phyloP scores from a whole-genome alignment of 768 basidiomycete genomes.

The Tricholoma sp. region DNA sequence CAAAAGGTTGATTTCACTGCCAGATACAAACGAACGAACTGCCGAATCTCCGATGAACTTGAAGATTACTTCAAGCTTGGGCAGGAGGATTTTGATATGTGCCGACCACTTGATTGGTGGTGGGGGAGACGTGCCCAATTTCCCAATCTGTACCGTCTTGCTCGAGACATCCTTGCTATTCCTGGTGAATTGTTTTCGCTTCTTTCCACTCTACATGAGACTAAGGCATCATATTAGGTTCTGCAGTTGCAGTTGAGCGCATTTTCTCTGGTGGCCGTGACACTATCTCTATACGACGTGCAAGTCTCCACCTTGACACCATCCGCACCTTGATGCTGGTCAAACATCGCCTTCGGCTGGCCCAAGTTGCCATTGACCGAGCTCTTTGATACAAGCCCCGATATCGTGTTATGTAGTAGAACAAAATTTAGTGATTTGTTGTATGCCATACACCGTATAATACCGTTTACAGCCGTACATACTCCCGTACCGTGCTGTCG shows the following conservation, averaged over 20 bases:
- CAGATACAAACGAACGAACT: neutral
- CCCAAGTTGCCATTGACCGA: neutral
- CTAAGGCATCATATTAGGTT: neutral
- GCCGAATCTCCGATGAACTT: slow-evolving; percentile 13
- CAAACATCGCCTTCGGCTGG: neutral
- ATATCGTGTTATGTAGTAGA: neutral
- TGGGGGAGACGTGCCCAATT: neutral
- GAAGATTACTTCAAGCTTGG: slow-evolving; percentile 17
- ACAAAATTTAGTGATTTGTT: neutral
- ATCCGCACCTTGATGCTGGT: neutral
- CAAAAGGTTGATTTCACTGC: slow-evolving; percentile 1
- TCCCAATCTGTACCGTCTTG: slow-evolving; percentile 4
- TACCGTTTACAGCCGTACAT: too few species aligned
- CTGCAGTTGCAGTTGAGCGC: slow-evolving; percentile 3
- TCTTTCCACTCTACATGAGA: neutral
- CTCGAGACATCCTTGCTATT: slow-evolving; percentile 3
- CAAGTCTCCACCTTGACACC: too few species aligned
- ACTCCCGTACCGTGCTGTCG: neutral
- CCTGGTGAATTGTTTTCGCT: neutral
- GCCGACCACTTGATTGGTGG: too few species aligned
- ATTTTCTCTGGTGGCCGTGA: too few species aligned
- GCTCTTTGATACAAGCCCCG: neutral
- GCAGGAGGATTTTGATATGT: slow-evolving; percentile 13
- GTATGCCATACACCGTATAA: too few species aligned
- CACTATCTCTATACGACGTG: slow-evolving; percentile 1